phyloP scores from a whole-genome alignment of 2,329 filamentous ascomycete genomes.

The Fusarium secorum region DNA sequence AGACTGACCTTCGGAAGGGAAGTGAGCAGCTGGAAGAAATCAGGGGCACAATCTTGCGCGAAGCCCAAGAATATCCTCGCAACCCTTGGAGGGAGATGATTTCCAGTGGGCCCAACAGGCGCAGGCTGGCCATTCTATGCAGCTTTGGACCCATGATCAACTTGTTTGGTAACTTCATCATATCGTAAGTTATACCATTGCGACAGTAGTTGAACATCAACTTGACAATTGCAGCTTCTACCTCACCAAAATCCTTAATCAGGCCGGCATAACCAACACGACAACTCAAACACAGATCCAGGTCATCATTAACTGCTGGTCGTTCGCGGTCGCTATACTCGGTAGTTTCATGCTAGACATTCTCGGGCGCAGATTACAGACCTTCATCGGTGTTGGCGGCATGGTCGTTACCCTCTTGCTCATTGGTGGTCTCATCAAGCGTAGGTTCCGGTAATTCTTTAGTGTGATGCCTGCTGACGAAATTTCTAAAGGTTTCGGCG shows the following conservation, averaged over 20 bases:
- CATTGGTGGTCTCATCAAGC: not conserved
- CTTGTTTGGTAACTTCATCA: not conserved
- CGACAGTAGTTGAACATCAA: accelerated
- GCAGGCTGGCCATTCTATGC: not conserved
- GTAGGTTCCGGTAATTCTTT: not conserved
- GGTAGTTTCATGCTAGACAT: not conserved
- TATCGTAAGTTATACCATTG: not conserved
- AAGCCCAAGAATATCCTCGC: not conserved
- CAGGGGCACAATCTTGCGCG: not conserved
- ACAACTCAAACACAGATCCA: not conserved
- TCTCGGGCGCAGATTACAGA: not conserved
- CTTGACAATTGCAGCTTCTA: not conserved
- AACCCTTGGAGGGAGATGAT: not conserved
- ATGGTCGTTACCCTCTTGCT: not conserved
- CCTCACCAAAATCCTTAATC: not conserved
- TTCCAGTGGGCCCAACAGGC: not conserved
- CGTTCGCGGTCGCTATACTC: not conserved
- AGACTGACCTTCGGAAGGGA: not conserved
- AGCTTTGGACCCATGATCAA: not conserved
- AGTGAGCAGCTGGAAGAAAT: not conserved
- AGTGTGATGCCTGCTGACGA: not conserved
- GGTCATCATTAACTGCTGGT: not conserved
- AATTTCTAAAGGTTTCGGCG: not conserved
- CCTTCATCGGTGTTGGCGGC: not conserved
- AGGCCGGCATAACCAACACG: not conserved